These are phyloP conservation scores for Leccinum subgranulosum DNA, from an alignment of 768 basidiomycete genomes.

Conservation along the genomic window DNA sequence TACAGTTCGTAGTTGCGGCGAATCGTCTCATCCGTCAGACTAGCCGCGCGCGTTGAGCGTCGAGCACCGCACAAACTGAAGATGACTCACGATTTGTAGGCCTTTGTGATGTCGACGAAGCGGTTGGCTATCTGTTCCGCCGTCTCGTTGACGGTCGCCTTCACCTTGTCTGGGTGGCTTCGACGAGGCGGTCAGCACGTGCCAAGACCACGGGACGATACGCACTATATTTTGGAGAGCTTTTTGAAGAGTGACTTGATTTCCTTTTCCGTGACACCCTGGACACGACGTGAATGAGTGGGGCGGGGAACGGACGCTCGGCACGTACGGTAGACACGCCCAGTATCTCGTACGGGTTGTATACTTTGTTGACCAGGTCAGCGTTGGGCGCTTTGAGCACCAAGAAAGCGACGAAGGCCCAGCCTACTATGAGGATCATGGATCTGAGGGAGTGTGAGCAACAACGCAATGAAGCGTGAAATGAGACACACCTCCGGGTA, in stretches of 20 bases:
- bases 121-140: conserved; percentile 79
- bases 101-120: conserved; percentile 94
- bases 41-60: conserved; percentile 25
- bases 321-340: conserved; percentile 56
- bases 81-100: conserved; percentile 77
- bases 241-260: conserved; percentile 96
- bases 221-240: conserved; percentile 83
- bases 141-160: conserved; percentile 76
- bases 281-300: background rate
- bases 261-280: conserved; percentile 78
- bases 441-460: conserved; percentile 38
- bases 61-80: background rate
- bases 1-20: conserved; percentile 87
- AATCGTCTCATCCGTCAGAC: conserved; percentile 88
- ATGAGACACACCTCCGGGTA: conserved; percentile 45
- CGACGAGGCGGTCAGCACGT: background rate
- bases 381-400: conserved; percentile 58
- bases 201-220: background rate
- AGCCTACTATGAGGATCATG: conserved; percentile 62
- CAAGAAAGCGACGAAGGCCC: conserved; percentile 67
- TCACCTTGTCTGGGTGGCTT: conserved; percentile 98
- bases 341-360: conserved; percentile 93
- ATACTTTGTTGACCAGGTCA: conserved; percentile 65
- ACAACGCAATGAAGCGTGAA: too few species aligned
- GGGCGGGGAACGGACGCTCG: background rate